Conservation (phyloP, 306 rosid species). For the Rosa lucieae region DNA sequence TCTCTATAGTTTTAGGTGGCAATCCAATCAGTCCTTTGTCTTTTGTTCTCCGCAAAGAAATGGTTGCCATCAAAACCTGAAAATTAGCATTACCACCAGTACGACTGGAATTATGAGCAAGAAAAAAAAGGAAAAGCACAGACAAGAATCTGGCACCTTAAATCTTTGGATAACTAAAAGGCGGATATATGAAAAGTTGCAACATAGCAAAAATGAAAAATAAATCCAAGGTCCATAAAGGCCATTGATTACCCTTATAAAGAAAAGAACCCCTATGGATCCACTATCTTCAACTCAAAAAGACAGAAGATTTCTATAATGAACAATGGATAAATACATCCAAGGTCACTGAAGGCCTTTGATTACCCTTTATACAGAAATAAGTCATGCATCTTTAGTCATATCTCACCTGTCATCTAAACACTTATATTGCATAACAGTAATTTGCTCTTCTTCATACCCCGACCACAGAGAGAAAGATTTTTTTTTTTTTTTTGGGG, state of each 20-base stretch:
- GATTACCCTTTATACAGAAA: background rate
- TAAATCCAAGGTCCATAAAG: background rate
- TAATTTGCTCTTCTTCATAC: background rate
- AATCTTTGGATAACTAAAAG: background rate
- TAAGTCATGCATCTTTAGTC: background rate
- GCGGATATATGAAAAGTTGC: background rate
- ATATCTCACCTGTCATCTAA: background rate
- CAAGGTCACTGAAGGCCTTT: background rate
- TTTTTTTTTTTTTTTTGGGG: too few species aligned
- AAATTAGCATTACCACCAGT: background rate
- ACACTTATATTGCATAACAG: background rate
- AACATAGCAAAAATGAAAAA: background rate
- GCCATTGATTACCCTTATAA: background rate
- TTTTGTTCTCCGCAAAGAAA: slow-evolving; percentile 78
- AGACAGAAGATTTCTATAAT: background rate
- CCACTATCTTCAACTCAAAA: background rate
- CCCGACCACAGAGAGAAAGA: background rate
- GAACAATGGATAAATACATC: background rate
- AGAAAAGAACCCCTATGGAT: background rate
- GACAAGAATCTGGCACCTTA: background rate
- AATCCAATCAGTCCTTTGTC: slow-evolving; percentile 57
- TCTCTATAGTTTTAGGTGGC: slow-evolving; percentile 70
- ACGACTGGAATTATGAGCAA: background rate
- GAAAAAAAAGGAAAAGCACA: background rate
- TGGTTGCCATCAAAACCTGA: slow-evolving; percentile 71